Evolutionary conservation across 352 stramenopile genomes (phyloP).

Genomic region (Pythium phragmitis): DNA sequence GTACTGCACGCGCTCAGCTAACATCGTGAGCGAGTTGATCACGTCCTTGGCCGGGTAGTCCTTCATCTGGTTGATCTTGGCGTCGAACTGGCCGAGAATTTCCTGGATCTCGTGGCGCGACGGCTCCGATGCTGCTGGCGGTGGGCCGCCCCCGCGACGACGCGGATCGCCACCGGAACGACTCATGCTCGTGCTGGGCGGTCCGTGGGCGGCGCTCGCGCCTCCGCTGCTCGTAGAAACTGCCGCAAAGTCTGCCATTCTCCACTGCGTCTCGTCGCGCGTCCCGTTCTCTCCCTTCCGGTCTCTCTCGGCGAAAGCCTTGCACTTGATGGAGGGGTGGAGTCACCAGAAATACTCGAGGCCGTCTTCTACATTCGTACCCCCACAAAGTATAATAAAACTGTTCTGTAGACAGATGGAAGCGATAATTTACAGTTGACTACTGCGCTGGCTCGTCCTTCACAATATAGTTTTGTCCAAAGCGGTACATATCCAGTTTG

Average conservation of each 20-base stretch:
- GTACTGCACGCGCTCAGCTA: constrained; percentile 73
- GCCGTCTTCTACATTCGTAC: not conserved
- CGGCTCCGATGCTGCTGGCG: constrained; percentile 10
- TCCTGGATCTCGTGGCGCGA: constrained; percentile 47
- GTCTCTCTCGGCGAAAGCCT: not conserved
- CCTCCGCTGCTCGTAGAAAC: constrained; percentile 2
- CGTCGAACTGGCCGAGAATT: constrained; percentile 75
- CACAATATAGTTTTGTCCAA: constrained; percentile 3
- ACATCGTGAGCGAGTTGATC: constrained; percentile 88
- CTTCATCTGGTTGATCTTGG: constrained; percentile 84
- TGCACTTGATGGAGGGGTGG: constrained; percentile 8
- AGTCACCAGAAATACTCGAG: constrained; percentile 24
- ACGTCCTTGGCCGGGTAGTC: constrained; percentile 88
- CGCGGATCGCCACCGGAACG: constrained; percentile 13
- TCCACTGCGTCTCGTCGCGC: not conserved
- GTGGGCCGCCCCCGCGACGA: constrained; percentile 1
- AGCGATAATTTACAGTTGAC: not conserved
- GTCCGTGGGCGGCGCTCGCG: not conserved
- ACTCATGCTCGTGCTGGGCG: not conserved
- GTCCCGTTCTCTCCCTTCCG: not conserved
- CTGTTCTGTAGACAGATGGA: not conserved
- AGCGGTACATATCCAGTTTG: constrained; percentile 1
- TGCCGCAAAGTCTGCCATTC: constrained; percentile 17
- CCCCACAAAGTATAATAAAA: not conserved
- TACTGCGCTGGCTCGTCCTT: not conserved